Base-by-base conservation (phyloP, 441 rosid species). In the Erysimum pusillum region DNA sequence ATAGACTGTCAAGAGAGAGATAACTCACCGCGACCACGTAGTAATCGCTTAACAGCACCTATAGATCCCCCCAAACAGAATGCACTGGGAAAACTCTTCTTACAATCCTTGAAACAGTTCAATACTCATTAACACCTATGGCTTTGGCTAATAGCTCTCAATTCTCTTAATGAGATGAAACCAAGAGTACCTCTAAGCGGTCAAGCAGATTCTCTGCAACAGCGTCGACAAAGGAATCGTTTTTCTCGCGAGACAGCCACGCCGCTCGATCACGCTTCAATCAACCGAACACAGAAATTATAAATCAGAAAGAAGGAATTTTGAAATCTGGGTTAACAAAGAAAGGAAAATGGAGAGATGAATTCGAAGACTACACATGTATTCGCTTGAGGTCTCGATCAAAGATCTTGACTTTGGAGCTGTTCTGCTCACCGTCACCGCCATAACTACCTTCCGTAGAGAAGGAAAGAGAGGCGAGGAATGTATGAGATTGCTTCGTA, bases 201-300 rank as follows among this genome's bases (percentile, higher is more conserved):
- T 96, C 99, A 76, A 91, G 69, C 0, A 96, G 78, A 83, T 93
- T 93, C 71, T 93, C 97, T 7, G 99, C 98, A 77, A 93, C 99
- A 62, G 97, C 89, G 63, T 91, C 89, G n/a, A 90, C 77, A 72
- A 93, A 88, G 14, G 89, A 78, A 79, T 96, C 96, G 53, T 82
- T 77, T 31, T 63, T 74, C 18, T 90, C 79, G 32, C 84, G 83
- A 90, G 81, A 85, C 74, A 90, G 81, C 98, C 99, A 96, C 13
- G 99, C 97, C 44, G 99, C 96, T 81, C 99, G 88, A 60, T 93
- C 99, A 60, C 99, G 97, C 99, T 92, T 85, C 84, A 79, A 69
- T 41, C 42, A 65, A 66, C 38, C 63, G 64, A 17, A 17, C 13
- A 53, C 25, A 56, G 9, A 61, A 15, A 64, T 46, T 32, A 7